These are phyloP conservation scores for Circinella umbellata DNA, from an alignment of 371 early-diverging fungal genomes.

Conservation along the genomic window DNA sequence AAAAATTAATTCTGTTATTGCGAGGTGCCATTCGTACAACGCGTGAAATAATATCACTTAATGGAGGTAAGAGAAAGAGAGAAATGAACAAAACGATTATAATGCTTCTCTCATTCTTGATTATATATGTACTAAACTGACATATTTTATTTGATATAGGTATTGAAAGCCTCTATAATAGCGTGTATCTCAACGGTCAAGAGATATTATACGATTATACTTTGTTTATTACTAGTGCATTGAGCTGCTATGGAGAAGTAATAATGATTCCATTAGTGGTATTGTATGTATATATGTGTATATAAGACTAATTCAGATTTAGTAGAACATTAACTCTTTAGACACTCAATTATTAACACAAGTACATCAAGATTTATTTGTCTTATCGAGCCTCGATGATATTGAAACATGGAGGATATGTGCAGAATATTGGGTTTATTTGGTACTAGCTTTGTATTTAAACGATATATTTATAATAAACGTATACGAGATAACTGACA, in stretches of 20 bases:
- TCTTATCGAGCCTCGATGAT: slow-evolving; percentile 90
- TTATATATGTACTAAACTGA: background rate
- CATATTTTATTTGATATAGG: background rate
- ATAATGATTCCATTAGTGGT: background rate
- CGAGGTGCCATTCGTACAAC: background rate
- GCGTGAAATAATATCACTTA: background rate
- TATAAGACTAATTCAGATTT: background rate
- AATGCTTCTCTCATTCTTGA: no score
- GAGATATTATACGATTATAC: slow-evolving; percentile 48
- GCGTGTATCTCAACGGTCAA: background rate
- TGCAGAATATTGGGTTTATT: slow-evolving; percentile 87
- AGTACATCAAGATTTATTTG: slow-evolving; percentile 61
- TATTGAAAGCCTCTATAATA: background rate
- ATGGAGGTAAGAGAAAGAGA: background rate
- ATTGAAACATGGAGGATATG: slow-evolving; percentile 96
- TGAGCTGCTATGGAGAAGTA: slow-evolving; percentile 81
- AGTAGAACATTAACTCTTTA: background rate
- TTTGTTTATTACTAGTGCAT: slow-evolving; percentile 77
- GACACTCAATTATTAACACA: background rate
- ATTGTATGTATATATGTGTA: background rate
- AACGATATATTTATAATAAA: no score
- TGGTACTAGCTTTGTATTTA: background rate
- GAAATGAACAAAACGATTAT: no score
- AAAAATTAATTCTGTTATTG: background rate
- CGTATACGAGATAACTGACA: no score